Conservation (phyloP, 768 basidiomycete genomes). For the Cystoderma amianthinum region DNA sequence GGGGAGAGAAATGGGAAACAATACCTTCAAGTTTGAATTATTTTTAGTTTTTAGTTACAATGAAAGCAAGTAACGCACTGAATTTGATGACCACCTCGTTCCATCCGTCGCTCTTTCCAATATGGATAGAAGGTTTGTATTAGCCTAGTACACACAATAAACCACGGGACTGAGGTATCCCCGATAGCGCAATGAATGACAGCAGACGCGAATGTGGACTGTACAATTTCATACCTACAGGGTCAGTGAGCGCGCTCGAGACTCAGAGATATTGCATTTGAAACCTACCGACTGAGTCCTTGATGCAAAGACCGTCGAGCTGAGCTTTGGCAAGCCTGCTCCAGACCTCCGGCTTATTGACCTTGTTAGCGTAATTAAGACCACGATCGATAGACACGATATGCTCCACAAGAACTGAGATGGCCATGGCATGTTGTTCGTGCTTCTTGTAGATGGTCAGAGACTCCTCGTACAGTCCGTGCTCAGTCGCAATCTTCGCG, state of each 20-base stretch:
- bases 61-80: conserved; percentile 46
- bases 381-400: conserved; percentile 97
- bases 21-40: conserved; percentile 23
- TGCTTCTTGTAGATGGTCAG: conserved; percentile 98
- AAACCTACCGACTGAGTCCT: conserved; percentile 85
- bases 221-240: conserved; percentile 90
- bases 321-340: conserved; percentile 97
- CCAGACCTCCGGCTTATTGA: conserved; percentile 96
- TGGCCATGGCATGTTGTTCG: conserved; percentile 90
- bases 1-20: conserved; percentile 24
- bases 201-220: no score
- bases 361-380: conserved; percentile 91
- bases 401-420: conserved; percentile 97
- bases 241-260: no score
- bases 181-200: no score
- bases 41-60: conserved; percentile 19
- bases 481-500: conserved; percentile 93
- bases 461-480: conserved; percentile 93
- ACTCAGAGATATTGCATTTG: neutral
- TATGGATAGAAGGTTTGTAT: conserved; percentile 91
- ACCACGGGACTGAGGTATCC: no score
- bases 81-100: conserved; percentile 77
- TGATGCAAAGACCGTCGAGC: conserved; percentile 95
- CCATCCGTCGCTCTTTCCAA: conserved; percentile 82
- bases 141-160: no score